A percentile compares a stretch with the other conserved stretches of the same genome.
phyloP scores from a whole-genome alignment of 1,284 basidiomycete species.

The Cryptococcus sp. region DNA sequence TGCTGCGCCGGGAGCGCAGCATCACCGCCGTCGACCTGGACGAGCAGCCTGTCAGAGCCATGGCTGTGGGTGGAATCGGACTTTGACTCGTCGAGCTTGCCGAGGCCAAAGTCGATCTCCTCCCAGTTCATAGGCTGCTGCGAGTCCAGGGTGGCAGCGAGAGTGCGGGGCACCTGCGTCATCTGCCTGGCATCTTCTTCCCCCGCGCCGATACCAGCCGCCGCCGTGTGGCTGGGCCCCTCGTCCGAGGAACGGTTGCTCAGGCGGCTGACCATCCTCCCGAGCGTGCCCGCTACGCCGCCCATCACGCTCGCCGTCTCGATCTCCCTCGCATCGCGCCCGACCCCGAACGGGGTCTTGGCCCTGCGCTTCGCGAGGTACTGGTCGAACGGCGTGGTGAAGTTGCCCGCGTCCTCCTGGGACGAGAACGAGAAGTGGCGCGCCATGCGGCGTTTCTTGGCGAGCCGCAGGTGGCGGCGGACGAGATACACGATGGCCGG shows the following conservation, averaged over 20 bases:
- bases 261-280: slow-evolving; percentile 27
- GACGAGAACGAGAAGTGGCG: slow-evolving; percentile 47
- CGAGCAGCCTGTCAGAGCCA: no score
- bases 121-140: slow-evolving; percentile 42
- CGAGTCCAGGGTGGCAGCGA: slow-evolving; percentile 3
- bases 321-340: slow-evolving; percentile 37
- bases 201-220: neutral
- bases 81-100: slow-evolving; percentile 41
- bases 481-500: slow-evolving; percentile 38
- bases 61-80: slow-evolving; percentile 8
- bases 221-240: neutral
- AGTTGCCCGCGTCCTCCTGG: slow-evolving; percentile 41
- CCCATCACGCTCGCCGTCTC: slow-evolving; percentile 26
- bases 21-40: no score
- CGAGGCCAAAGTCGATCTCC: slow-evolving; percentile 51
- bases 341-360: slow-evolving; percentile 30
- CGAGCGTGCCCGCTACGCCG: slow-evolving; percentile 18
- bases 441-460: slow-evolving; percentile 45
- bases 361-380: slow-evolving; percentile 10
- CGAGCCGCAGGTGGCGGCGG: slow-evolving; percentile 38
- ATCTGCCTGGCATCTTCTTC: slow-evolving; percentile 21
- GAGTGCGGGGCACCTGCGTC: slow-evolving; percentile 18
- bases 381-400: slow-evolving; percentile 16
- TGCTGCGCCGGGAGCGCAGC: no score
- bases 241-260: slow-evolving; percentile 14